phyloP scores from a whole-genome alignment of 805 yeast species.

The Candida chauliodis region DNA sequence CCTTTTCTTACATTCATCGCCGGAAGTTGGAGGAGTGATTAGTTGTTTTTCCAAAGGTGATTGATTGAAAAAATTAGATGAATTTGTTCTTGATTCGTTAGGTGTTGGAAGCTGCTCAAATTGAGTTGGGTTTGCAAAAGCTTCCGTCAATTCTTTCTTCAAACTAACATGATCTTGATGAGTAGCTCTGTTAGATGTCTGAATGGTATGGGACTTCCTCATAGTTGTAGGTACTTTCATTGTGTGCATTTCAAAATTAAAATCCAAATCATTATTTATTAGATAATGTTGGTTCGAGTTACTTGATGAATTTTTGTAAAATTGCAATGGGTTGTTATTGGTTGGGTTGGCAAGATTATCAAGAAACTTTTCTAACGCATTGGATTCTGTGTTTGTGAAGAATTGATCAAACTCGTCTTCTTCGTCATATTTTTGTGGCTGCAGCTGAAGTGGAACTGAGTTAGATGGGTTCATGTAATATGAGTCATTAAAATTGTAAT shows the following conservation, averaged over 20 bases:
- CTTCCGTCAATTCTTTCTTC: constrained; percentile 28
- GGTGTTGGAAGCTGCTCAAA: constrained; percentile 30
- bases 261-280: constrained; percentile 2
- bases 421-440: constrained; percentile 7
- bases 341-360: constrained; percentile 34
- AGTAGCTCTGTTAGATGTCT: constrained; percentile 3
- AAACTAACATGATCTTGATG: constrained; percentile 15
- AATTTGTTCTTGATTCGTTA: constrained; percentile 26
- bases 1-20: constrained; percentile 13
- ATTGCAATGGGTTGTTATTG: constrained; percentile 26
- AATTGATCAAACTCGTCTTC: constrained; percentile 33
- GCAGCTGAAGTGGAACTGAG: constrained; percentile 8
- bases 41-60: background rate
- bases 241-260: constrained; percentile 26
- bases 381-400: constrained; percentile 33
- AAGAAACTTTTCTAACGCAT: constrained; percentile 38
- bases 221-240: constrained; percentile 18
- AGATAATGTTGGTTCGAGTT: background rate
- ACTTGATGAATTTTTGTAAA: constrained; percentile 17
- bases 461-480: constrained; percentile 32
- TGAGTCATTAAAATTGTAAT: constrained; percentile 7
- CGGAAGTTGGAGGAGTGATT: constrained; percentile 9
- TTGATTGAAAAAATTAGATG: constrained; percentile 8
- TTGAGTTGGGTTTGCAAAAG: constrained; percentile 16
- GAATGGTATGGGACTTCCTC: constrained; percentile 6